Base-by-base conservation (phyloP, 768 basidiomycete genomes). In the Coprinopsis sp. region DNA sequence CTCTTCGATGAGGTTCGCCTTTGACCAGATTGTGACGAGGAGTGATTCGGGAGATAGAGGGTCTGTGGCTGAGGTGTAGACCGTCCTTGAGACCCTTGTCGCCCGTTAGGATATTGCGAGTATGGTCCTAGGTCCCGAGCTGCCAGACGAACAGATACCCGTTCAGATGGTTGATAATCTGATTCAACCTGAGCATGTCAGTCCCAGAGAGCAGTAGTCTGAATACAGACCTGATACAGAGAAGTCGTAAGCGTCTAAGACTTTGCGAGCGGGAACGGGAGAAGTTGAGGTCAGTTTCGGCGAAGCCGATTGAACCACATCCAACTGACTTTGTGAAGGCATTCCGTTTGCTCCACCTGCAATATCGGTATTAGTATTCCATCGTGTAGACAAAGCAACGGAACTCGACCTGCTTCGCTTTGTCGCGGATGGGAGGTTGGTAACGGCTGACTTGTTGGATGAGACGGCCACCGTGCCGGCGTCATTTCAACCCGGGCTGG, bases 131-230 rank as follows among this genome's bases (percentile, higher is more conserved):
- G n/a, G n/a, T 64, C 74, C 36, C 81, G 77, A 27, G 79, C 78
- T 36, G 73, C 75, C 55, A 83, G 53, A 54, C 80, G 80, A 61
- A 81, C 61, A 58, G 80, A 79, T 46, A 70, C 78, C 49, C 82
- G 66, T 55, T 82, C 75, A 58, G 69, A 55, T 39, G 52, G 46
- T 66, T 82, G 81, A 65, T 71, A 82, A 51, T 61, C 79, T 78
- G 52, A 46, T 37, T 33, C 48, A 31, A 19, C 31, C 37, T 16
- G 16, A 19, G 27, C 18, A 30, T 24, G 10, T n/a, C 23, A 46
- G 19, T 24, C 33, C 18, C 8, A 11, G 33, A 12, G 31, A 46
- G 18, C 21, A 18, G 21, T 36, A 28, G 19, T 27, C 11, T 13
- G n/a, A n/a, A n/a, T n/a, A n/a, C 45, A 25, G 14, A 39, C 37